phyloP scores from a whole-genome alignment of 371 early-diverging fungal genomes.

The Vairimorpha apis region DNA sequence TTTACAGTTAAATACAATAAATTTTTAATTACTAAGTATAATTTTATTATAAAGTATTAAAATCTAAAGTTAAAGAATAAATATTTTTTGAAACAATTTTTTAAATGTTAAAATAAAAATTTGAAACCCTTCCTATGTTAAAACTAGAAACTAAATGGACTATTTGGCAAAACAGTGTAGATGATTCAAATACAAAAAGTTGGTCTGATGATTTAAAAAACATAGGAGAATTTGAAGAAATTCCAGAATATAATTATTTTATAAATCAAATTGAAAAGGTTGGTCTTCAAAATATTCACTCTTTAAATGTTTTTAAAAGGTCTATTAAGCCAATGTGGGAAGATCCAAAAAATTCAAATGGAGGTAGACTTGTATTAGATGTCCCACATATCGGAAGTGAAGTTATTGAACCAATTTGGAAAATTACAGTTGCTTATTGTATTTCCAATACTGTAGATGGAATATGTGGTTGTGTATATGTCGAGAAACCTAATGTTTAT shows the following conservation, averaged over 20 bases:
- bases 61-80: constrained; percentile 75
- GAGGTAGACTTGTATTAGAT: constrained; percentile 85
- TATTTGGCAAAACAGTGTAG: constrained; percentile 35
- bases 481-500: constrained; percentile 30
- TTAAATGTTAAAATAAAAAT: not conserved
- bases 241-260: constrained; percentile 79
- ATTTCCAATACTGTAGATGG: constrained; percentile 78
- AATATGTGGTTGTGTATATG: constrained; percentile 78
- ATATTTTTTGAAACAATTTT: constrained; percentile 82
- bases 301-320: constrained; percentile 88
- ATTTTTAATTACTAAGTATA: not conserved
- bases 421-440: constrained; percentile 73
- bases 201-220: constrained; percentile 81
- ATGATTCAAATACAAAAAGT: constrained; percentile 67
- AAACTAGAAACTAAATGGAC: constrained; percentile 27
- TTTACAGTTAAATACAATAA: not conserved
- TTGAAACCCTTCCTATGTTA: constrained; percentile 17
- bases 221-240: constrained; percentile 73
- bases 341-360: constrained; percentile 81
- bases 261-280: constrained; percentile 78
- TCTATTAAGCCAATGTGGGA: constrained; percentile 98
- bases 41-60: constrained; percentile 67
- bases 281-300: constrained; percentile 73
- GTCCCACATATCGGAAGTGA: constrained; percentile 57
- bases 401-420: constrained; percentile 35